These are phyloP conservation scores for Craterostigma plantagineum DNA, from an alignment of 257 asterid species.

Conservation along the genomic window DNA sequence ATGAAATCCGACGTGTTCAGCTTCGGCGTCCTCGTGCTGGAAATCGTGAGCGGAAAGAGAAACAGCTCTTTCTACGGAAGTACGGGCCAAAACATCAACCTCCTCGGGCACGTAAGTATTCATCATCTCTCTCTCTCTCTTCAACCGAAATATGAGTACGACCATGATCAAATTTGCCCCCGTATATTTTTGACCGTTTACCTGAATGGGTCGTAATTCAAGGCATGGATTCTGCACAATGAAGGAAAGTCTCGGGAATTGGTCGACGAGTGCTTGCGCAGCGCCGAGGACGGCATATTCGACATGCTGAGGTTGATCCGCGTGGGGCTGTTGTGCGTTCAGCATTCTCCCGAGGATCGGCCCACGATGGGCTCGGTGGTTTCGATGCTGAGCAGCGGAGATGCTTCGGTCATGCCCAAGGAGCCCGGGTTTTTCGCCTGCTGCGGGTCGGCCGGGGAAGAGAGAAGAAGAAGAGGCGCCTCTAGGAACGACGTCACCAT, in stretches of 20 bases:
- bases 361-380: background rate
- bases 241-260: background rate
- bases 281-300: background rate
- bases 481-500: too few relatives aligned
- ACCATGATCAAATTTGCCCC: too few relatives aligned
- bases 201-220: too few relatives aligned
- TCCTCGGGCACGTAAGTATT: background rate
- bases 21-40: constrained; percentile 1
- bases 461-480: too few relatives aligned
- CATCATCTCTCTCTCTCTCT: too few relatives aligned
- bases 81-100: background rate
- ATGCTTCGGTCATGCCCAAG: too few relatives aligned
- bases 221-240: background rate
- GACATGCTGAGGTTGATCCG: constrained; percentile 1
- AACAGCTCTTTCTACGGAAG: background rate
- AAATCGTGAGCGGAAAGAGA: background rate
- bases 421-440: too few relatives aligned
- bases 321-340: background rate
- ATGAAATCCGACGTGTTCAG: background rate
- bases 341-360: background rate
- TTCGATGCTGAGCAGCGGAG: background rate
- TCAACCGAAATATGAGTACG: too few relatives aligned
- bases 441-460: too few relatives aligned
- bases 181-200: too few relatives aligned
- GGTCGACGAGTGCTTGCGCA: background rate